A percentile compares a stretch with the other conserved stretches of the same genome.
Evolutionary conservation across 2,329 filamentous ascomycete genomes (phyloP).

Genomic region (Penicillium verrucosum): DNA sequence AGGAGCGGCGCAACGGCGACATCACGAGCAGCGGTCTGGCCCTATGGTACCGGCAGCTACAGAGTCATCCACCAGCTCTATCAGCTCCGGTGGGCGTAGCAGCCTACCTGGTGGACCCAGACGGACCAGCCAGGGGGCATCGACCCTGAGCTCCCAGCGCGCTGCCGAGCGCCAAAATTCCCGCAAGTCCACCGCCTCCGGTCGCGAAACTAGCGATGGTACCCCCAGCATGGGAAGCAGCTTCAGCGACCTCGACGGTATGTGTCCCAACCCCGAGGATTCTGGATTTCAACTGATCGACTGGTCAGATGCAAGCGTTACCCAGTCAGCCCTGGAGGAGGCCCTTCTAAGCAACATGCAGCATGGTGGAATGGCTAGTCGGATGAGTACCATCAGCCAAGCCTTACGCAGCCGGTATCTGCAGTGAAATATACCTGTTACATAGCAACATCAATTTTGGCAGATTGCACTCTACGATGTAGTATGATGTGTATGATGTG

Average conservation of each 20-base stretch:
- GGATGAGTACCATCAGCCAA: constrained; percentile 53
- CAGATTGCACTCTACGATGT: neutral
- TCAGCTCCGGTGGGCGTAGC: constrained; percentile 36
- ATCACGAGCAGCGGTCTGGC: constrained; percentile 23
- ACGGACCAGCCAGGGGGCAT: constrained; percentile 15
- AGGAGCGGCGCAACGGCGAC: constrained; percentile 28
- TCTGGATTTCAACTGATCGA: neutral
- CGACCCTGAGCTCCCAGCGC: constrained; percentile 44
- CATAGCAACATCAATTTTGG: neutral
- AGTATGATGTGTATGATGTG: neutral
- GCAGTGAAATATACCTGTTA: constrained; percentile 18
- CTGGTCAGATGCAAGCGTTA: constrained; percentile 57
- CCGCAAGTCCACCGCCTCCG: constrained; percentile 34
- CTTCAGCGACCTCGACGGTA: constrained; percentile 64
- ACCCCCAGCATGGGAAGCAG: constrained; percentile 63
- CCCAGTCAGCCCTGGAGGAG: constrained; percentile 63
- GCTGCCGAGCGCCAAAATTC: constrained; percentile 51
- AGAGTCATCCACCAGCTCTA: constrained; percentile 38
- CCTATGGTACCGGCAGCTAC: constrained; percentile 18
- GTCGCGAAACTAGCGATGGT: constrained; percentile 51
- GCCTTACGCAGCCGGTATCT: constrained; percentile 53
- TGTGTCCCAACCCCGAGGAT: constrained; percentile 3
- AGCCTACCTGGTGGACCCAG: constrained; percentile 21
- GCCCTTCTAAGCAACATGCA: constrained; percentile 63
- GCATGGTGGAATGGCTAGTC: constrained; percentile 49